Evolutionary conservation across 768 basidiomycete species (phyloP), one percentile per base, ranked within the genome.

Genomic region (Russula foetens): DNA sequence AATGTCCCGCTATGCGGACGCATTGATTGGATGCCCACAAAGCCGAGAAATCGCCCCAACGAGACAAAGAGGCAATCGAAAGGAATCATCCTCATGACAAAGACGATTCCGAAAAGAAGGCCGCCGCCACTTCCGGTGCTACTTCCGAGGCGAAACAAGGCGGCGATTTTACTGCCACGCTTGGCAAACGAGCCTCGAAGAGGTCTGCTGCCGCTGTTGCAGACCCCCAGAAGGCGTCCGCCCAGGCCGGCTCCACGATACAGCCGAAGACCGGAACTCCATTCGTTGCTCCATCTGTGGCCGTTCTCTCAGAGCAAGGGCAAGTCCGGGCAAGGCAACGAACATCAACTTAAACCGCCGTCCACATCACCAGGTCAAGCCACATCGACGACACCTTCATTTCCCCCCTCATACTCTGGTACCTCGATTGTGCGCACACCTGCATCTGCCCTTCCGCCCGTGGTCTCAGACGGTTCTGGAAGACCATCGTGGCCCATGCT

Each of bases 1-100:
- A 85, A 63, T 77, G 81, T 1, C 73, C 79, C 0, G 75, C 81
- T 1, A 77, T 75, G 46, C 89, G 90, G 2, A 97, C 96, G 0
- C 96, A 96, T 0, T 81, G 98, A 21, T 83, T 99, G 49, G 94
- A 96, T 69, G 91, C 94, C 1, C 84, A 98, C 63, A 91, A 92
- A 65, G 89, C 90, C 0, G 88, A 91, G 71, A 88, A 86, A 69
- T 78, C 72, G 31, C 75, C 75, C 0, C 81, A 83, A 67, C 85
- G 81, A 67, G 90, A 88, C 69, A 90, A 84, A 68, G 85, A 86
- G 67, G 74, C 82, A 31, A 89, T 86, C 59, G 74, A 84, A 31
- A 82, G 86, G 41, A 87, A 84, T 58, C 86, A 90, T 39, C 79
- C 82, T 0, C 88, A 88, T 68, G 85, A 87, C 73, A 85, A 84